Conservation (phyloP, 75 land plant species). For the Picea sitchensis region DNA sequence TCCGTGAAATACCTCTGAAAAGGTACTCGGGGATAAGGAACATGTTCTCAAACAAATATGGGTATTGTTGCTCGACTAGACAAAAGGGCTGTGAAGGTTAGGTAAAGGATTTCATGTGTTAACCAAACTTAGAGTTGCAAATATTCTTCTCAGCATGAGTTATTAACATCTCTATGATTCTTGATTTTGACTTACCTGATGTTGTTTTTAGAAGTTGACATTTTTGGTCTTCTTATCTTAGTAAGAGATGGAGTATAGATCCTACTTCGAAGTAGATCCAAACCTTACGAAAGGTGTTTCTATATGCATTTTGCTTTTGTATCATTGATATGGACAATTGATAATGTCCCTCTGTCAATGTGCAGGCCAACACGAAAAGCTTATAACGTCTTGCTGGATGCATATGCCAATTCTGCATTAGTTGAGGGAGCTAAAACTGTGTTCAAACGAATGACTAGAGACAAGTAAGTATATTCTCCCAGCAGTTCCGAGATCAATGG, state of each 20-base stretch:
- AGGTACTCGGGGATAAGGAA: no score
- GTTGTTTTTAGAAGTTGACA: no score
- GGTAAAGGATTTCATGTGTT: no score
- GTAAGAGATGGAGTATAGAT: not conserved
- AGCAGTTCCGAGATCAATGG: not conserved
- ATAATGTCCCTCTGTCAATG: constrained; percentile 10
- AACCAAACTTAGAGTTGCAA: no score
- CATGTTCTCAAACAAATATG: no score
- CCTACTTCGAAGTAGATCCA: not conserved
- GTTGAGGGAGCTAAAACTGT: constrained; percentile 74
- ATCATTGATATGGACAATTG: not conserved
- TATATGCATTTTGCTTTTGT: not conserved
- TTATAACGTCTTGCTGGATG: constrained; percentile 90
- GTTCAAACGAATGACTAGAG: constrained; percentile 84
- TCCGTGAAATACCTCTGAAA: no score
- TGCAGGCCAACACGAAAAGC: constrained; percentile 87
- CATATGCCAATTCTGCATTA: constrained; percentile 90
- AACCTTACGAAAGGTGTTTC: not conserved
- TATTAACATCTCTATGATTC: no score
- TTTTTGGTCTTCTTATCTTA: no score
- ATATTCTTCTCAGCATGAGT: no score
- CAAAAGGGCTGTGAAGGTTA: no score
- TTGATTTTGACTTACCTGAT: no score
- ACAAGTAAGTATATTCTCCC: constrained; percentile 45
- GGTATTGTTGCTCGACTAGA: no score